Conservation (phyloP, 2,329 filamentous ascomycete species). For the Chaetomium sp. region DNA sequence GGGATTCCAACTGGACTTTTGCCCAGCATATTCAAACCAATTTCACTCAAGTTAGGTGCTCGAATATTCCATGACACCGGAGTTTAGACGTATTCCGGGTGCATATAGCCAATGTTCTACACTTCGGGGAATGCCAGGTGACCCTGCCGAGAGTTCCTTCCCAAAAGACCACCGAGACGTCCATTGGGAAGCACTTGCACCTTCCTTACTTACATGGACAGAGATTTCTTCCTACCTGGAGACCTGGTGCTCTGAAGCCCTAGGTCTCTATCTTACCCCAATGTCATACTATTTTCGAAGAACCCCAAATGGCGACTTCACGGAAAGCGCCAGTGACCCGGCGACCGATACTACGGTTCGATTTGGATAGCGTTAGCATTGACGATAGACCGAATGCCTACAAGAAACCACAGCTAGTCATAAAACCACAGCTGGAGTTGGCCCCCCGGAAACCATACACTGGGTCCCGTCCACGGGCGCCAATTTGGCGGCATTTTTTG, state of each 20-base stretch:
- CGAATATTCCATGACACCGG: too few relatives aligned
- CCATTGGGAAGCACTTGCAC: too few relatives aligned
- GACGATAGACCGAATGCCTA: conserved; percentile 17
- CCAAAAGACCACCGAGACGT: too few relatives aligned
- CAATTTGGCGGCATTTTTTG: conserved; percentile 17
- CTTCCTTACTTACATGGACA: too few relatives aligned
- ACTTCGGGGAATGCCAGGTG: too few relatives aligned
- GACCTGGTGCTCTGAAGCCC: neutral
- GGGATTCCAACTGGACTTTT: too few relatives aligned
- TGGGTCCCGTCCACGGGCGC: conserved; percentile 10
- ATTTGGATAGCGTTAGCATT: conserved; percentile 17
- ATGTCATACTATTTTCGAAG: neutral
- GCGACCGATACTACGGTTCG: conserved; percentile 18
- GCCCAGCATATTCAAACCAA: too few relatives aligned
- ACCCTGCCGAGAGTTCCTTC: too few relatives aligned
- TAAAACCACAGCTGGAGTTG: conserved; percentile 20
- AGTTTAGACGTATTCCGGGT: too few relatives aligned
- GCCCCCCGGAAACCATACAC: conserved; percentile 16
- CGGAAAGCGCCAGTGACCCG: conserved; percentile 2
- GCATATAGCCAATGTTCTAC: too few relatives aligned
- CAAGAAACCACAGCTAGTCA: conserved; percentile 21
- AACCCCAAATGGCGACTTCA: conserved; percentile 9
- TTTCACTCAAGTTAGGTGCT: too few relatives aligned
- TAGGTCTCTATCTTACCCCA: neutral
- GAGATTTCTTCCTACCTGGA: neutral